A percentile compares a stretch with the other conserved stretches of the same genome.
These are phyloP conservation scores for Trypanosoma grayi DNA, from an alignment of 208 protist genomes.

Conservation along the genomic window DNA sequence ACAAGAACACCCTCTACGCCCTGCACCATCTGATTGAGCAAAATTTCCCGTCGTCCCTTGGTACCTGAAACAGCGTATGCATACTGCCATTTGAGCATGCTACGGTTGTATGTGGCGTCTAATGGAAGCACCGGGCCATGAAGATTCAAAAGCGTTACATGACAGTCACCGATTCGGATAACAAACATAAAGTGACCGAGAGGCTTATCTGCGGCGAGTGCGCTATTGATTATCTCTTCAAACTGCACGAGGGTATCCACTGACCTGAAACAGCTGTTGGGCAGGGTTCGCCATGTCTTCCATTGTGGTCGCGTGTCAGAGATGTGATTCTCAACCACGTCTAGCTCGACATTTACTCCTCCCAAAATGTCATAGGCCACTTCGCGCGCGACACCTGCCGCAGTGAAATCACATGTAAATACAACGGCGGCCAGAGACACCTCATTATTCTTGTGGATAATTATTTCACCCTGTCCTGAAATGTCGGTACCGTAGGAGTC, in stretches of 20 bases:
- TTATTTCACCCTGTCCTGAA: constrained; percentile 32
- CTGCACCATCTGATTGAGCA: constrained; percentile 82
- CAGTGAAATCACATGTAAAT: constrained; percentile 75
- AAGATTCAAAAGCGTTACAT: constrained; percentile 75
- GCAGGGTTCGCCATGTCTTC: constrained; percentile 70
- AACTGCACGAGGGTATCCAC: constrained; percentile 69
- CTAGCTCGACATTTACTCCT: constrained; percentile 23
- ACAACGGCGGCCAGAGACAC: constrained; percentile 78
- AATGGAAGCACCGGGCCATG: constrained; percentile 64
- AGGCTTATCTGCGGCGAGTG: constrained; percentile 43
- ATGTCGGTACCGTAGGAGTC: constrained; percentile 31
- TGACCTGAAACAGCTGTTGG: constrained; percentile 56
- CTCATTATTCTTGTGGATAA: constrained; percentile 78
- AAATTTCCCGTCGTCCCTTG: constrained; percentile 57
- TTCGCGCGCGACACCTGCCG: constrained; percentile 50
- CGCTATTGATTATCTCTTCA: constrained; percentile 73
- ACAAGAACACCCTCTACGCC: constrained; percentile 74
- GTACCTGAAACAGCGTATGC: constrained; percentile 69
- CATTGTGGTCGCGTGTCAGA: constrained; percentile 48
- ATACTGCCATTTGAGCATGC: constrained; percentile 89
- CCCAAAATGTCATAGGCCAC: constrained; percentile 66
- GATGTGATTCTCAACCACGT: constrained; percentile 51
- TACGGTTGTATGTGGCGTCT: constrained; percentile 69
- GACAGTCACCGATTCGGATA: constrained; percentile 82
- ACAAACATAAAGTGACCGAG: constrained; percentile 85